Conservation (phyloP, 805 yeast species). For the Phaffomyces antillensis region DNA sequence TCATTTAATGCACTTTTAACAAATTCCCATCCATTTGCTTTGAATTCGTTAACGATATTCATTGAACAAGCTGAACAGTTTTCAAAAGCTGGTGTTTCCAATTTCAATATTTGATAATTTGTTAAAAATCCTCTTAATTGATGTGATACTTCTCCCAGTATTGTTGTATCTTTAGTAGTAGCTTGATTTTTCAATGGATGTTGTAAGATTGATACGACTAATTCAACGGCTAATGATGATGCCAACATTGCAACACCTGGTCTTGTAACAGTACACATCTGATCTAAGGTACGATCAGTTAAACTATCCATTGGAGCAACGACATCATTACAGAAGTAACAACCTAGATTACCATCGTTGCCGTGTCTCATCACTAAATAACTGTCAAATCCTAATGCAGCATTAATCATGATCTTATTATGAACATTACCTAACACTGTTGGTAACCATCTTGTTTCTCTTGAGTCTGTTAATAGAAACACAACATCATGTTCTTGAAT, state of each 20-base stretch:
- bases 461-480: conserved; percentile 82
- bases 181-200: conserved; percentile 43
- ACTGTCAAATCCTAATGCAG: conserved; percentile 93
- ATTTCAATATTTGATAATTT: conserved; percentile 53
- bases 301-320: conserved; percentile 88
- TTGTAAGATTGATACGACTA: conserved; percentile 68
- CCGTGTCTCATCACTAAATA: conserved; percentile 95
- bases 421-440: conserved; percentile 67
- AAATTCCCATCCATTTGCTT: conserved; percentile 69
- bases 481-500: conserved; percentile 67
- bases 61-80: conserved; percentile 85
- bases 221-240: conserved; percentile 78
- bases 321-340: conserved; percentile 94
- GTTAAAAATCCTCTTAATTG: conserved; percentile 85
- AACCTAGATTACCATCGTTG: conserved; percentile 47
- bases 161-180: conserved; percentile 22
- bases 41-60: conserved; percentile 45
- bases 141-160: conserved; percentile 75
- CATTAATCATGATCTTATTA: conserved; percentile 74
- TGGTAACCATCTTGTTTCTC: conserved; percentile 98
- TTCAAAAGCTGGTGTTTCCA: conserved; percentile 65
- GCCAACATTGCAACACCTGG: conserved; percentile 94
- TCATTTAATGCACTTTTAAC: conserved; percentile 64
- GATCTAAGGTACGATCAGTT: conserved; percentile 86
- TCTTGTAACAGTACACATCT: conserved; percentile 97